These are phyloP conservation scores for Acer negundo DNA, from an alignment of 345 rosid genomes.

Conservation along the genomic window DNA sequence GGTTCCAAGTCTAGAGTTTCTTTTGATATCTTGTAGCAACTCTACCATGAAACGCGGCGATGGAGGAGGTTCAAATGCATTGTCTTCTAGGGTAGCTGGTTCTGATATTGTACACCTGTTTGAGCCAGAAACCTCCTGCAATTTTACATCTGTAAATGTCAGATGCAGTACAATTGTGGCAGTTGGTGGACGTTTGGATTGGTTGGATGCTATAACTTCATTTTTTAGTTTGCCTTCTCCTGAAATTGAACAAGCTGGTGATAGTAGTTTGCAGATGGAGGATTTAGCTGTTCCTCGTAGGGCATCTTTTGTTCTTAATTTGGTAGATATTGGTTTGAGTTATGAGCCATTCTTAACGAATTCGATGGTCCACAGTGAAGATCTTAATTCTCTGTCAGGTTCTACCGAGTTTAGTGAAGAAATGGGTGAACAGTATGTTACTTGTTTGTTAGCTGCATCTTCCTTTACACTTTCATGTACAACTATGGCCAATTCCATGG, in stretches of 20 bases:
- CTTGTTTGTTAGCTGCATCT: constrained; percentile 90
- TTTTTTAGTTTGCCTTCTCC: constrained; percentile 58
- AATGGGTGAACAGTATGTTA: constrained; percentile 44
- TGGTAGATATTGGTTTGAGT: constrained; percentile 88
- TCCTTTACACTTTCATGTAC: constrained; percentile 59
- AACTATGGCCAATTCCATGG: constrained; percentile 37
- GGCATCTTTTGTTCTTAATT: constrained; percentile 66
- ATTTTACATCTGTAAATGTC: constrained; percentile 56
- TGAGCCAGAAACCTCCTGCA: constrained; percentile 52
- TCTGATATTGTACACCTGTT: constrained; percentile 63
- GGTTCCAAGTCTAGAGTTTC: constrained; percentile 57
- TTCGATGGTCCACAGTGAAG: constrained; percentile 16
- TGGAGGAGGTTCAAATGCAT: constrained; percentile 91
- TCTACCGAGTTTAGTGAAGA: constrained; percentile 38
- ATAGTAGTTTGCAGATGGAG: constrained; percentile 33
- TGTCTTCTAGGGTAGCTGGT: constrained; percentile 88
- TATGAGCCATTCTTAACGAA: constrained; percentile 71
- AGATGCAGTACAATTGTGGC: constrained; percentile 87
- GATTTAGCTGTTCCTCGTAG: constrained; percentile 36
- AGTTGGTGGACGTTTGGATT: constrained; percentile 90
- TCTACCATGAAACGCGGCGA: constrained; percentile 89
- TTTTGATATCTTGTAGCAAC: constrained; percentile 80
- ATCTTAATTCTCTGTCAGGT: constrained; percentile 26
- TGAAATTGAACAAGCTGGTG: constrained; percentile 36
- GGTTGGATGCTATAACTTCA: constrained; percentile 73